Conservation (phyloP, 2,329 filamentous ascomycete species). For the Parasarocladium wereldwijsianum region DNA sequence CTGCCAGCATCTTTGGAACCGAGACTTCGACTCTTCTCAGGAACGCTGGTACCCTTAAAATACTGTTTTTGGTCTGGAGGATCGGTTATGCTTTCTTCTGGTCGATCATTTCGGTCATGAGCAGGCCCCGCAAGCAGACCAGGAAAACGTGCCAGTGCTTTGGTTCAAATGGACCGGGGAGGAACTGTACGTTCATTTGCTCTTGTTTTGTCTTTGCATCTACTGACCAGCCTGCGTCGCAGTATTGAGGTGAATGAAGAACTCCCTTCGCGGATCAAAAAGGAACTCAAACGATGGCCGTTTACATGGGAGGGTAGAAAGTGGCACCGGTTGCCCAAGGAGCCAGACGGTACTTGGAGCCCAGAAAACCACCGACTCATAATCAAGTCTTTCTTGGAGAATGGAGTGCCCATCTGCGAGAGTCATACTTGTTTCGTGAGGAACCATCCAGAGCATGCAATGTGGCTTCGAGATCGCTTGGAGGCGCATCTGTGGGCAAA, state of each 20-base stretch:
- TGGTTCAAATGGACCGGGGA: conserved; percentile 1
- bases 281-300: background rate
- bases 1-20: conserved; percentile 3
- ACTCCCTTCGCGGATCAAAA: background rate
- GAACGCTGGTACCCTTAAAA: conserved; percentile 2
- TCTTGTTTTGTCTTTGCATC: background rate
- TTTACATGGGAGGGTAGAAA: conserved; percentile 2
- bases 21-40: background rate
- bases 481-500: conserved; percentile 1
- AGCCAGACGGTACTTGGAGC: background rate
- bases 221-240: background rate
- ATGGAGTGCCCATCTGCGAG: background rate
- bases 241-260: conserved; percentile 1
- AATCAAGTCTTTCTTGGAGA: background rate
- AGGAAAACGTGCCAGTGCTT: background rate
- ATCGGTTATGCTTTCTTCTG: background rate
- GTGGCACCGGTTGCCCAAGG: conserved; percentile 2
- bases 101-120: conserved; percentile 1
- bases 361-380: conserved; percentile 1
- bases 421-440: background rate
- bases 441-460: background rate
- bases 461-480: conserved; percentile 1
- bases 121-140: background rate
- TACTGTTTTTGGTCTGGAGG: background rate
- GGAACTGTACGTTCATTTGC: background rate